phyloP scores from a whole-genome alignment of 2,329 filamentous ascomycete genomes.

The Ilyonectria robusta region DNA sequence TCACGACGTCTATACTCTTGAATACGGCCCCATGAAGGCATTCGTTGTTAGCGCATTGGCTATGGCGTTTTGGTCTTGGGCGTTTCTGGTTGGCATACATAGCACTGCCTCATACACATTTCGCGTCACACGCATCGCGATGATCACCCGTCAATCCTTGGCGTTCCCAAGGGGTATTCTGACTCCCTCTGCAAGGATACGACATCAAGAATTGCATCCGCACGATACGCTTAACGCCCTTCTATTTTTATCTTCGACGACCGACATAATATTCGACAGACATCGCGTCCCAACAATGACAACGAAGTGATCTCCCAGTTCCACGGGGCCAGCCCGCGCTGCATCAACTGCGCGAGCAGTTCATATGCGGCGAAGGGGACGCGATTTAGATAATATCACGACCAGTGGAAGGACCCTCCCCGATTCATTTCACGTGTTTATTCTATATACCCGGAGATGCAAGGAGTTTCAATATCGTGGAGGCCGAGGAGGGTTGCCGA shows the following conservation, averaged over 20 bases:
- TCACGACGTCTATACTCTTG: conserved; percentile 46
- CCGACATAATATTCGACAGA: conserved; percentile 36
- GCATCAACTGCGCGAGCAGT: conserved; percentile 20
- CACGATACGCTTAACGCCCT: conserved; percentile 28
- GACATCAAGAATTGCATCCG: conserved; percentile 12
- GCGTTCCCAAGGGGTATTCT: conserved; percentile 15
- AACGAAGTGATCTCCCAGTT: background rate
- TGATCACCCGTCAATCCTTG: conserved; percentile 20
- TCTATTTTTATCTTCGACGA: conserved; percentile 29
- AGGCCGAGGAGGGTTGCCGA: conserved; percentile 35
- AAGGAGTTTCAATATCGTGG: conserved; percentile 36
- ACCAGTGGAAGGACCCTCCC: conserved; percentile 31
- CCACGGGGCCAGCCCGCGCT: background rate
- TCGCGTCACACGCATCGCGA: conserved; percentile 26
- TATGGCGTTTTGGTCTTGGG: conserved; percentile 54
- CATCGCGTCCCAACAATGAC: conserved; percentile 29
- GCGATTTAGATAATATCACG: conserved; percentile 32
- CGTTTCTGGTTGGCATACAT: conserved; percentile 37
- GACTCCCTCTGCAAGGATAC: conserved; percentile 10
- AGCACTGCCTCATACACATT: conserved; percentile 33
- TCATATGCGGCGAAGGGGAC: conserved; percentile 18
- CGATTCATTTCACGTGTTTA: conserved; percentile 44
- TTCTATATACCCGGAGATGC: conserved; percentile 48
- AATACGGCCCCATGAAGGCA: conserved; percentile 44
- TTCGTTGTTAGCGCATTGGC: conserved; percentile 51